phyloP scores from a whole-genome alignment of 768 basidiomycete genomes.

The Amanita inopinata region DNA sequence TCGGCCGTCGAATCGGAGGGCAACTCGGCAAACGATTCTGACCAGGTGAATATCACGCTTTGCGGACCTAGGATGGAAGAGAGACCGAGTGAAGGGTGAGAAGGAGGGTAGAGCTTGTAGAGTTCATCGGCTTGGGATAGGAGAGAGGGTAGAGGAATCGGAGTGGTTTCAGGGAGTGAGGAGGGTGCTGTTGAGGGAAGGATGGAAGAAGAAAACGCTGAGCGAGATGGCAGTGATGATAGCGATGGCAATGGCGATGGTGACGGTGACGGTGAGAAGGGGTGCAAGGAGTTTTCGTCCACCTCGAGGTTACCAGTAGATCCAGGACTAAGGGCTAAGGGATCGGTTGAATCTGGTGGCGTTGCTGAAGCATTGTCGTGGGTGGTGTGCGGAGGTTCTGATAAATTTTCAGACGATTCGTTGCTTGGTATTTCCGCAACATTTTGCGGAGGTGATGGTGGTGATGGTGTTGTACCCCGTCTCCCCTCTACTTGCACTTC shows the following conservation, averaged over 20 bases:
- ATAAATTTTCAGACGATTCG: no score
- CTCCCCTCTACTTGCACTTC: no score
- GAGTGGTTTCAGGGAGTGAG: conserved; percentile 10
- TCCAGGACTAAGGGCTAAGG: background rate
- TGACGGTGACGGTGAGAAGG: background rate
- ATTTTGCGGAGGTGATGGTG: background rate
- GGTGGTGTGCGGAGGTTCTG: no score
- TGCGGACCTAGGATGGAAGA: conserved; percentile 66
- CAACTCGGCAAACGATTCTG: conserved; percentile 31
- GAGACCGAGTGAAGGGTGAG: conserved; percentile 42
- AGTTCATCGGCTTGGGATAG: conserved; percentile 52
- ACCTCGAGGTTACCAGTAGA: background rate
- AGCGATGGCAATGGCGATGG: background rate
- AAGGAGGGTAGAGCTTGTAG: conserved; percentile 47
- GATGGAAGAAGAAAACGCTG: background rate
- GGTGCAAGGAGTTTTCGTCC: background rate
- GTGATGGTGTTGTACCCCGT: background rate
- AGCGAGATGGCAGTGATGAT: background rate
- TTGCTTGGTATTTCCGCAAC: no score
- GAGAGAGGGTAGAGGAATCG: conserved; percentile 37
- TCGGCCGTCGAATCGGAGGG: conserved; percentile 51
- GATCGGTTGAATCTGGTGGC: background rate
- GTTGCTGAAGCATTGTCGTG: no score
- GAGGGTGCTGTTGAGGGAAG: background rate
- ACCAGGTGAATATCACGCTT: conserved; percentile 72